A percentile compares a stretch with the other conserved stretches of the same genome.
These are phyloP conservation scores for Penicillium sp. DNA, from an alignment of 2,329 filamentous ascomycete genomes.

Conservation along the genomic window DNA sequence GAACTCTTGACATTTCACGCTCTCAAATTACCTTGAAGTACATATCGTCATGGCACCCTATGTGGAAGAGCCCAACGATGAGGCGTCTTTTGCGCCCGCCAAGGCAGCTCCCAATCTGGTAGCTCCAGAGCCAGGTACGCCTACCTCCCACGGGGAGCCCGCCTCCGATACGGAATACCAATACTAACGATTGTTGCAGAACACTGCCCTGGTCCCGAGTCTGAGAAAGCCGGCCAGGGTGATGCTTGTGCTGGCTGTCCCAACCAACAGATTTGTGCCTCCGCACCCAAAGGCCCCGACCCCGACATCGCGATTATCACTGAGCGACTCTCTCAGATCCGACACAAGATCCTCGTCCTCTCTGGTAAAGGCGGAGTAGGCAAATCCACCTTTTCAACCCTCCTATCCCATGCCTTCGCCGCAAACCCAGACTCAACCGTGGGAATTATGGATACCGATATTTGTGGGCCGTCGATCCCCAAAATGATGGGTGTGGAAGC, in stretches of 20 bases:
- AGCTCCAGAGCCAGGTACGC: conserved; percentile 76
- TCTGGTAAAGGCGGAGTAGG: conserved; percentile 96
- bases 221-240: conserved; percentile 57
- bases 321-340: conserved; percentile 73
- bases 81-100: conserved; percentile 70
- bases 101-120: conserved; percentile 81
- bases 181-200: conserved; percentile 48
- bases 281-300: conserved; percentile 91
- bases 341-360: conserved; percentile 89
- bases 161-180: background rate
- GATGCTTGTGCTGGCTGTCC: conserved; percentile 94
- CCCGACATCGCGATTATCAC: conserved; percentile 90
- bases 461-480: conserved; percentile 92
- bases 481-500: conserved; percentile 98
- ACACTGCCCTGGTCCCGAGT: conserved; percentile 80
- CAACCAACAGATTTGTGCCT: conserved; percentile 92
- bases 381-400: conserved; percentile 88
- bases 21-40: background rate
- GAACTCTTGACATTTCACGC: background rate
- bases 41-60: conserved; percentile 69
- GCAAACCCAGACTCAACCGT: conserved; percentile 75
- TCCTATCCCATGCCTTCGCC: conserved; percentile 87
- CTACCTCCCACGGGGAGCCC: background rate
- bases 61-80: conserved; percentile 69
- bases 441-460: conserved; percentile 97